Evolutionary conservation across 2,329 filamentous ascomycete genomes (phyloP).

Genomic region (Ophiostoma sp.): DNA sequence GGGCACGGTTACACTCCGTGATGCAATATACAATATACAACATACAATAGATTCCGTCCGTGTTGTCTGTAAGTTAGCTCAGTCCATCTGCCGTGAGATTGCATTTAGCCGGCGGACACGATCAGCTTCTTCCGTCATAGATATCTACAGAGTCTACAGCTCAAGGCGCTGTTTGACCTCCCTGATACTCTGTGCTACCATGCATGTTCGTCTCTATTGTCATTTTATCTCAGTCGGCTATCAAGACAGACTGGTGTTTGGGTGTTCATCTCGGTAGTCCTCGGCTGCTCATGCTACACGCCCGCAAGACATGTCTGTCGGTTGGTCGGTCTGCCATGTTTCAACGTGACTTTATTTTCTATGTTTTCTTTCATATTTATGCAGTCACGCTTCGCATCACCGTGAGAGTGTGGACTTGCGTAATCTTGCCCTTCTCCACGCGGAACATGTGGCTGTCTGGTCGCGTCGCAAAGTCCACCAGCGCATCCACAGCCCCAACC

Average conservation of each 20-base stretch:
- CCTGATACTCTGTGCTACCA: not conserved
- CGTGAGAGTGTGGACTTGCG: conserved; percentile 35
- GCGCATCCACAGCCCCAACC: conserved; percentile 31
- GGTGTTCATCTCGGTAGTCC: conserved; percentile 8
- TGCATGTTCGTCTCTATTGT: not conserved
- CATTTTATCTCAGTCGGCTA: not conserved
- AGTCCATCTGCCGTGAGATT: not conserved
- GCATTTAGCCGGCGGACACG: not conserved
- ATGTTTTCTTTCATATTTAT: not conserved
- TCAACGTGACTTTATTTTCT: not conserved
- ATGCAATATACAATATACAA: not conserved
- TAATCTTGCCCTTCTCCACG: conserved; percentile 34
- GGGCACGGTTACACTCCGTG: not conserved
- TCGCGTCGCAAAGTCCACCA: conserved; percentile 31
- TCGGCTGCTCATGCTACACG: conserved; percentile 14
- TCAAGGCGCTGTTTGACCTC: not conserved
- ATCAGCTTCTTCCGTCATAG: not conserved
- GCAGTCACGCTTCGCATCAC: conserved; percentile 26
- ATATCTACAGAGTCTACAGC: not conserved
- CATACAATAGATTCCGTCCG: not conserved
- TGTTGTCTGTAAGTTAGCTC: not conserved
- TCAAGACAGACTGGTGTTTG: not conserved
- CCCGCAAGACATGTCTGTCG: conserved; percentile 3
- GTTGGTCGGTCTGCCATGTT: not conserved
- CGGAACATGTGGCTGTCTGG: conserved; percentile 37